A percentile compares a stretch with the other conserved stretches of the same genome.
These are phyloP conservation scores for Teratosphaeria gauchensis DNA, from an alignment of 2,329 filamentous ascomycete genomes.

Conservation along the genomic window DNA sequence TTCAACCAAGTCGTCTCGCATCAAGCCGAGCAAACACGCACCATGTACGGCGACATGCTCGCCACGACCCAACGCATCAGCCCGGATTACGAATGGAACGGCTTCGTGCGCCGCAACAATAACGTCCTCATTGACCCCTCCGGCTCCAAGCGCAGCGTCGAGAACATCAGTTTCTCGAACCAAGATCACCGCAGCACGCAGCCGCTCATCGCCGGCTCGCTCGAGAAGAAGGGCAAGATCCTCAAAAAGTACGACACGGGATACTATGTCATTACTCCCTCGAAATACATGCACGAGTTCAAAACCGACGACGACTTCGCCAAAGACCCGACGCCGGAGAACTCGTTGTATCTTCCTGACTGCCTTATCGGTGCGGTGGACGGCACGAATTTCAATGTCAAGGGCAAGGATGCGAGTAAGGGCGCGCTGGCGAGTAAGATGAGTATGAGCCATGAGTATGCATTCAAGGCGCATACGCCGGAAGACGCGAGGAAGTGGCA, in stretches of 20 bases:
- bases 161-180: conserved; percentile 75
- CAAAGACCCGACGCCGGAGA: conserved; percentile 70
- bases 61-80: conserved; percentile 66
- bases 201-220: conserved; percentile 73
- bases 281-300: conserved; percentile 90
- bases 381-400: conserved; percentile 83
- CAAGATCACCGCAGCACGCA: conserved; percentile 72
- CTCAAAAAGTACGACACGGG: conserved; percentile 69
- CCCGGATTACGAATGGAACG: conserved; percentile 82
- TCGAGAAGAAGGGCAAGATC: conserved; percentile 86
- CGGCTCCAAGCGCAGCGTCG: conserved; percentile 61
- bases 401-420: conserved; percentile 84
- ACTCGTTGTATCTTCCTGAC: conserved; percentile 86
- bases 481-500: conserved; percentile 80
- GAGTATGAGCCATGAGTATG: conserved; percentile 66
- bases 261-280: conserved; percentile 85
- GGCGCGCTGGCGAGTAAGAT: conserved; percentile 70
- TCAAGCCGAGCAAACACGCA: conserved; percentile 71
- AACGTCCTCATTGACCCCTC: conserved; percentile 69
- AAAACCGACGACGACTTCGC: conserved; percentile 73
- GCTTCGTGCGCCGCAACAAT: conserved; percentile 64
- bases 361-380: conserved; percentile 63
- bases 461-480: conserved; percentile 78
- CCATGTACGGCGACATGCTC: conserved; percentile 77
- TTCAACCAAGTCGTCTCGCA: conserved; percentile 73